Percentiles rank a stretch among this genome's conserved stretches.
phyloP scores from a whole-genome alignment of 2,329 filamentous ascomycete species.

The Stromatinia cepivora region DNA sequence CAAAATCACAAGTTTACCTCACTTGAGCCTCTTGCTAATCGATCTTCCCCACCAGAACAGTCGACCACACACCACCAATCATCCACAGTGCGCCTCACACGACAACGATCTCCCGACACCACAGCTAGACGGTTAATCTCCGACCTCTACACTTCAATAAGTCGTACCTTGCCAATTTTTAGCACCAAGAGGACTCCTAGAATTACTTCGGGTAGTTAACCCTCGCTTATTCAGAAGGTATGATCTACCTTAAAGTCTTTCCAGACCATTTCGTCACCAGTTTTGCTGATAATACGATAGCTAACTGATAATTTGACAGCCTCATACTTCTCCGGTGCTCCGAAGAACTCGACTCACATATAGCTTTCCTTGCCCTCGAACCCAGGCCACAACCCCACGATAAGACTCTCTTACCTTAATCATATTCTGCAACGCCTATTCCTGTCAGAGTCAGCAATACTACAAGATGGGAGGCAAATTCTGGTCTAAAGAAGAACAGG shows the following conservation, averaged over 20 bases:
- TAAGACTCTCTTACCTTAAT: not conserved
- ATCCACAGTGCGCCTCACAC: not conserved
- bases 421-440: not conserved
- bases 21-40: not conserved
- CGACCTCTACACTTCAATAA: too few relatives aligned
- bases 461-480: slow-evolving; percentile 23
- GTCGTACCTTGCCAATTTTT: not conserved
- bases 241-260: not conserved
- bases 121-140: not conserved
- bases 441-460: too few relatives aligned
- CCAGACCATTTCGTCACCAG: not conserved
- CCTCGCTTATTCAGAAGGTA: not conserved
- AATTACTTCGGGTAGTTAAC: not conserved
- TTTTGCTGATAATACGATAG: not conserved
- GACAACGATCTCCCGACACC: not conserved
- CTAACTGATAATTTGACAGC: not conserved
- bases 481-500: slow-evolving; percentile 19
- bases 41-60: not conserved
- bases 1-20: not conserved
- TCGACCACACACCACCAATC: too few relatives aligned
- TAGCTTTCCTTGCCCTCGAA: not conserved
- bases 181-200: not conserved
- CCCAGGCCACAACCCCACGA: not conserved
- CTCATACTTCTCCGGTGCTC: not conserved
- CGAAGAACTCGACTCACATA: not conserved